Evolutionary conservation across 2,329 filamentous ascomycete species (phyloP).

Genomic region (Clarireedia hainanense): DNA sequence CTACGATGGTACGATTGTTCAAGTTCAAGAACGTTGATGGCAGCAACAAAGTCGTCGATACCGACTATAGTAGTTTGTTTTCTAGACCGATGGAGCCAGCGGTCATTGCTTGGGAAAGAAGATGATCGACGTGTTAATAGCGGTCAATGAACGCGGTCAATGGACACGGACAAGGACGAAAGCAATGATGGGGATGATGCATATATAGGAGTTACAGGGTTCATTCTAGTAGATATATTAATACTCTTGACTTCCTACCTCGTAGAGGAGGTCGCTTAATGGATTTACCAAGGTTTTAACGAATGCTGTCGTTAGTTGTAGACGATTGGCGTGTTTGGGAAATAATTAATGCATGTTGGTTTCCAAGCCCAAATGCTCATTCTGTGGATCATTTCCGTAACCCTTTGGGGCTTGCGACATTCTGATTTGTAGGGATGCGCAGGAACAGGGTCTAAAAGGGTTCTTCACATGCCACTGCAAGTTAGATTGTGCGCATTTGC

Average conservation of each 20-base stretch:
- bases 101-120: conserved; percentile 67
- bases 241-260: neutral
- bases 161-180: neutral
- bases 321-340: too few species aligned
- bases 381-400: too few species aligned
- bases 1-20: conserved; percentile 67
- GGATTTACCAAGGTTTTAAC: too few species aligned
- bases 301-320: too few species aligned
- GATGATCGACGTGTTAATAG: conserved; percentile 32
- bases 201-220: conserved; percentile 16
- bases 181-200: conserved; percentile 5
- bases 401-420: too few species aligned
- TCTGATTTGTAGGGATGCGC: too few species aligned
- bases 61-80: conserved; percentile 64
- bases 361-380: too few species aligned
- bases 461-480: too few species aligned
- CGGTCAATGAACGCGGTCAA: neutral
- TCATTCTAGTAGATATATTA: neutral
- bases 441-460: too few species aligned
- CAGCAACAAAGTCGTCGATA: conserved; percentile 58
- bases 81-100: conserved; percentile 65
- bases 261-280: too few species aligned
- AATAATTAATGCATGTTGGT: too few species aligned
- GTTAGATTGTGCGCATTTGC: too few species aligned
- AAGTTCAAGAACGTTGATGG: conserved; percentile 72